Evolutionary conservation across 305 asterid genomes (phyloP).

Genomic region (Andrographis paniculata): DNA sequence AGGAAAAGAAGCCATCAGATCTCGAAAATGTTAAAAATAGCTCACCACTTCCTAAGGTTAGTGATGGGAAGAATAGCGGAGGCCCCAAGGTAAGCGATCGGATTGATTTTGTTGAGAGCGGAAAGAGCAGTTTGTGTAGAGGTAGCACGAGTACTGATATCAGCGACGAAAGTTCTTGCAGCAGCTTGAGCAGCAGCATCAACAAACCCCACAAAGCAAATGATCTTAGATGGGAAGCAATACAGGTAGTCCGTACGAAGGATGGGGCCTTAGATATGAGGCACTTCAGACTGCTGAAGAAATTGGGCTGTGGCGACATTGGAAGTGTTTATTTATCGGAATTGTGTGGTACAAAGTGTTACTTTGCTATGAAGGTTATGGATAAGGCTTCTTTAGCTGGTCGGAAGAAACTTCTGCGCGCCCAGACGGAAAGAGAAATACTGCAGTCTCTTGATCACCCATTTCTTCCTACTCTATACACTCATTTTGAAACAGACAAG

Average conservation of each 20-base stretch:
- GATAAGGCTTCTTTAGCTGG: constrained; percentile 79
- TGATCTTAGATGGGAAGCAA: constrained; percentile 91
- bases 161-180: constrained; percentile 81
- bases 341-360: constrained; percentile 82
- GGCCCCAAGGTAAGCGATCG: constrained; percentile 48
- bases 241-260: constrained; percentile 59
- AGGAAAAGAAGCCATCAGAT: constrained; percentile 32
- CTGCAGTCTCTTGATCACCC: constrained; percentile 89
- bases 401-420: constrained; percentile 83
- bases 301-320: constrained; percentile 95
- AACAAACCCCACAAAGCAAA: constrained; percentile 92
- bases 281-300: constrained; percentile 81
- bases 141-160: constrained; percentile 85
- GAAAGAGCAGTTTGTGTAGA: constrained; percentile 87
- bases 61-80: constrained; percentile 62
- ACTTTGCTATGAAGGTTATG: constrained; percentile 96
- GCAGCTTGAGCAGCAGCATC: constrained; percentile 78
- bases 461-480: constrained; percentile 75
- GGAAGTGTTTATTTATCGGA: constrained; percentile 94
- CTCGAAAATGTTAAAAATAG: constrained; percentile 28
- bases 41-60: constrained; percentile 35
- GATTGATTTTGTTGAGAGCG: constrained; percentile 63
- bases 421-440: constrained; percentile 94
- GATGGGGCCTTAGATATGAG: constrained; percentile 74
- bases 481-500: constrained; percentile 86